Conservation (phyloP, 2,329 filamentous ascomycete species). For the Biscogniauxia mediterranea region DNA sequence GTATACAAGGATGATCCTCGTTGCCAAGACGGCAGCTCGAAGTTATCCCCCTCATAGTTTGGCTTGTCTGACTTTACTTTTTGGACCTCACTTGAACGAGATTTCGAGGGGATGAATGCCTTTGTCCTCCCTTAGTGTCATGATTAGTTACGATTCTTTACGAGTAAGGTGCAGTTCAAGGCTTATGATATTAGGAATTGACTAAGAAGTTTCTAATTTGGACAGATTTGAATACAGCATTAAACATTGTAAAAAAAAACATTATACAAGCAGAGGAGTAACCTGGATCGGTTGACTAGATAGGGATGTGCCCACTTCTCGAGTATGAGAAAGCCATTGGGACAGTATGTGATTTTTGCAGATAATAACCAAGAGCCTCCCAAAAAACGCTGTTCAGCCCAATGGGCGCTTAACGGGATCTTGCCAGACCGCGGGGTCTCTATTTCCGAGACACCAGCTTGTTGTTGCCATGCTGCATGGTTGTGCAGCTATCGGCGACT, state of each 20-base stretch:
- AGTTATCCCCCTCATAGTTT: background rate
- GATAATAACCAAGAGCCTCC: no score
- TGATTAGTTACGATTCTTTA: background rate
- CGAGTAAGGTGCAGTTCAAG: background rate
- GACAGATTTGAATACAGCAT: background rate
- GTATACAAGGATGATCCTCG: background rate
- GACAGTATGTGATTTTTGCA: no score
- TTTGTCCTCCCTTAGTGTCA: background rate
- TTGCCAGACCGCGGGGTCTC: conserved; percentile 1
- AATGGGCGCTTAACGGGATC: no score
- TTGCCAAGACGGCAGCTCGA: background rate
- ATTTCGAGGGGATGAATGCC: background rate
- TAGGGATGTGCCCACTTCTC: background rate
- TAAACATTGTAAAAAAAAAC: background rate
- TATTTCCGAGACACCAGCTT: conserved; percentile 13
- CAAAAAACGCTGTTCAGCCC: no score
- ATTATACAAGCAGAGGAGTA: background rate
- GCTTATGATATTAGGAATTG: background rate
- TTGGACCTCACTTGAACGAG: background rate
- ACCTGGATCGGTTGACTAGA: no score
- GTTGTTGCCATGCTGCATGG: conserved; percentile 22
- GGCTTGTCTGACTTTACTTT: background rate
- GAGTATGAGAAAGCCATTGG: background rate
- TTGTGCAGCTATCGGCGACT: conserved; percentile 27
- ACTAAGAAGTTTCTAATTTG: background rate